Conservation (phyloP, 441 rosid genomes). For the Aleurites moluccanus region DNA sequence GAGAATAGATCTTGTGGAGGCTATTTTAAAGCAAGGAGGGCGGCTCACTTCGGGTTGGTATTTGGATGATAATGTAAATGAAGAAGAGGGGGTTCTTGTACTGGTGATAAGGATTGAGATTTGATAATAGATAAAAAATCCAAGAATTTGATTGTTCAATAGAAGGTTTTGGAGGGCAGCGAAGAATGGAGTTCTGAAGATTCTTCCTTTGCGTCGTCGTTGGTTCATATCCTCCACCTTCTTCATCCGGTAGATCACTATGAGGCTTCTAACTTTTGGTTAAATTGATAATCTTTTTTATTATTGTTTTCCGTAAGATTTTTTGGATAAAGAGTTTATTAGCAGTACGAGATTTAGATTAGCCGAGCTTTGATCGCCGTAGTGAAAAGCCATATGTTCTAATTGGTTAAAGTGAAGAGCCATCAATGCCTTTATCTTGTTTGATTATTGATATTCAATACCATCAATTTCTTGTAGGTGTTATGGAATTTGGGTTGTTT, state of each 20-base stretch:
- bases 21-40: slow-evolving; percentile 61
- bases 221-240: no score
- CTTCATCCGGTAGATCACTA: slow-evolving; percentile 58
- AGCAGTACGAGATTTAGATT: no score
- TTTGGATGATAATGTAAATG: no score
- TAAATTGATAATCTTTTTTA: neutral
- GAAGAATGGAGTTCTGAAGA: slow-evolving; percentile 24
- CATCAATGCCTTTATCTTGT: no score
- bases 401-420: no score
- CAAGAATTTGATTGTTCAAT: slow-evolving; percentile 20
- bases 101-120: no score
- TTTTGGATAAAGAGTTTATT: slow-evolving; percentile 9
- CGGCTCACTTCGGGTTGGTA: slow-evolving; percentile 93
- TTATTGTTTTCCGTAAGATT: neutral
- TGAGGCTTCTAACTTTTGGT: slow-evolving; percentile 48
- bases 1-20: slow-evolving; percentile 78
- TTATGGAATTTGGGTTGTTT: no score
- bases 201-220: slow-evolving; percentile 24
- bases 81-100: slow-evolving; percentile 13
- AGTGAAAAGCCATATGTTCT: no score
- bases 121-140: no score
- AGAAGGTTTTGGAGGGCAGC: slow-evolving; percentile 20
- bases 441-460: no score
- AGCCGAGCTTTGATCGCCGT: no score
- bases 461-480: no score